Conservation (phyloP, 257 asterid genomes). For the Leptodermis oblonga region DNA sequence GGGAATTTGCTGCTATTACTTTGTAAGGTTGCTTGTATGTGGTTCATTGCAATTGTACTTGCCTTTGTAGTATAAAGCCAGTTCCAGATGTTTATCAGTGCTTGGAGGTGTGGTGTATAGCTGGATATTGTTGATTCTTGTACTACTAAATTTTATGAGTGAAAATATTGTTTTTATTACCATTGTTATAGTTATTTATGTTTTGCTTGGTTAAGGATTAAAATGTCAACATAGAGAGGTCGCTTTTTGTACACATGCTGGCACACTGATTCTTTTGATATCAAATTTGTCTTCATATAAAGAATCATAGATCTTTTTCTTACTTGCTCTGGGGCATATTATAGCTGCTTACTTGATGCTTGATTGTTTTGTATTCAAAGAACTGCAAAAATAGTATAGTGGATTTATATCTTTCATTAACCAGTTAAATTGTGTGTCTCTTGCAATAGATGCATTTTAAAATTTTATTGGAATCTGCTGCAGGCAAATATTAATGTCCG, state of each 20-base stretch:
- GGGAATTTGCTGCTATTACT: not conserved
- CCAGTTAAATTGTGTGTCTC: not conserved
- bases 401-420: not conserved
- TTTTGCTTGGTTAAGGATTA: not conserved
- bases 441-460: not conserved
- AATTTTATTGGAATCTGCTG: slow-evolving; percentile 25
- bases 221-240: not conserved
- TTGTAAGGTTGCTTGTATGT: slow-evolving; percentile 2
- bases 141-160: not conserved
- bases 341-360: not conserved
- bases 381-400: not conserved
- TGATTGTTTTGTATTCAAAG: not conserved
- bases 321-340: not conserved
- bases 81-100: not conserved
- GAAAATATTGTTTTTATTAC: not conserved
- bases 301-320: not conserved
- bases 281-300: not conserved
- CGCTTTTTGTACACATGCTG: not conserved
- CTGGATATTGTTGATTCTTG: not conserved
- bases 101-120: not conserved
- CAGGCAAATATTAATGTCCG: slow-evolving; percentile 98
- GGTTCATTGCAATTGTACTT: not conserved
- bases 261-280: not conserved
- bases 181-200: not conserved
- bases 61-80: not conserved